Evolutionary conservation across 2,329 filamentous ascomycete species (phyloP).

Genomic region (Penicillium rolfsii): DNA sequence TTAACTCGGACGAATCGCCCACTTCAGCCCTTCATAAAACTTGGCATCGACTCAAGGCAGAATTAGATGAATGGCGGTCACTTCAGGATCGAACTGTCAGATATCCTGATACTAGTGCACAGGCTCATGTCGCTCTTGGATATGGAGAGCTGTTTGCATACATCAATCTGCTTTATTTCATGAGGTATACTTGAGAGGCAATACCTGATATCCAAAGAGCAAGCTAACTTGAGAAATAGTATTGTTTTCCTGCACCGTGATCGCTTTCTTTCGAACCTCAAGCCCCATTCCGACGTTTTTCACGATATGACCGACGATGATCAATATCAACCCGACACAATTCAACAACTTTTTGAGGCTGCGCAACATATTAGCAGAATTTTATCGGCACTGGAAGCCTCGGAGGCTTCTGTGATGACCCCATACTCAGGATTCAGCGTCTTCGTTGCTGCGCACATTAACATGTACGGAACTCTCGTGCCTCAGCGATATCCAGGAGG

Average conservation of each 20-base stretch:
- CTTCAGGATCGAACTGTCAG: slow-evolving; percentile 40
- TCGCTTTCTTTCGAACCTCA: slow-evolving; percentile 38
- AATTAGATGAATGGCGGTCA: slow-evolving; percentile 42
- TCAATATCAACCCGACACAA: slow-evolving; percentile 28
- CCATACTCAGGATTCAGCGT: slow-evolving; percentile 44
- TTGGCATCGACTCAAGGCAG: slow-evolving; percentile 37
- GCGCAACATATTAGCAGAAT: slow-evolving; percentile 40
- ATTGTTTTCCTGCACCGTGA: slow-evolving; percentile 43
- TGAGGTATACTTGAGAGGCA: slow-evolving; percentile 33
- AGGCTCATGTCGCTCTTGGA: slow-evolving; percentile 41
- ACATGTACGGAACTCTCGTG: slow-evolving; percentile 44
- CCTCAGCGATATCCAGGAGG: slow-evolving; percentile 41
- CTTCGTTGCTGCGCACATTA: slow-evolving; percentile 44
- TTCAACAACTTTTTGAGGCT: slow-evolving; percentile 38
- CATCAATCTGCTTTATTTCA: slow-evolving; percentile 44
- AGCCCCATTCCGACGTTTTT: slow-evolving; percentile 28
- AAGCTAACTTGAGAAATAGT: slow-evolving; percentile 18
- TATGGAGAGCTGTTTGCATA: slow-evolving; percentile 44
- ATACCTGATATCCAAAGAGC: not conserved
- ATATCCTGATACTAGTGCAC: slow-evolving; percentile 40
- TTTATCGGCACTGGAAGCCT: slow-evolving; percentile 36
- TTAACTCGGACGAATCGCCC: slow-evolving; percentile 19
- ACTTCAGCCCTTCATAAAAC: slow-evolving; percentile 25
- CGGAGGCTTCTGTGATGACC: slow-evolving; percentile 39
- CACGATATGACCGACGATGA: slow-evolving; percentile 25